Base-by-base conservation (phyloP, 495 filamentous ascomycete genomes). In the Penicillium canariense region DNA sequence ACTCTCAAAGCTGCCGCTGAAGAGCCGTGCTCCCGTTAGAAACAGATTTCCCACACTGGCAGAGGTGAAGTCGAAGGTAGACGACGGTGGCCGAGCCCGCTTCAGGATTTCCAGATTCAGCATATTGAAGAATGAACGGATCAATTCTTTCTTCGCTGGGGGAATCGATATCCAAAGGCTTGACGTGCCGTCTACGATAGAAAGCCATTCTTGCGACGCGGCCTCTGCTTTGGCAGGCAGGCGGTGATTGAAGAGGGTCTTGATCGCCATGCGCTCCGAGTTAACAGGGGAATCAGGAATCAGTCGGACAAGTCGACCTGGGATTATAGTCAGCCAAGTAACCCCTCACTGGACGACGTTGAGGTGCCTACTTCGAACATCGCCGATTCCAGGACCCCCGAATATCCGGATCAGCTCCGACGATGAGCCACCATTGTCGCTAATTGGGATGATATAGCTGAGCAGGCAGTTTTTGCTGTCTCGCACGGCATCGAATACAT, bases 21-120 rank as follows among this genome's bases (percentile, higher is more conserved):
- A 92, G 31, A 94, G 78, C 0, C 90, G 81, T 3, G 87, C 88
- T 22, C 90, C 81, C 8, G 94, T 96, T 48, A 97, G 71, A 70
- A 97, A 97, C 26, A 97, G 71, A 67, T 97, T 97, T 17, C 93
- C 93, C n/a, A 96, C 87, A 48, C 87, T 90, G 8, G 93, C 94
- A 25, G 84, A 84, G 23, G 87, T 83, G 65, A 96, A 97, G 69
- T 94, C 89, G 68, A 96, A 97, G 18, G 85, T 85, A 23, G 84
- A 87, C 17, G 77, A 81, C 4, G 89, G 88, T 5, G 84, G 83
- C 9, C 94, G 78, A 26, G 87, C 80, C 8, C 91, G 80, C 73
- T 96, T 97, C 48, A 96, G 80, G 51, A 97, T 91, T 71, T 97
- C 93, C 40, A 96, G 70, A 61, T 97, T 95, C 20, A 96, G 71